These are phyloP conservation scores for Ottelia alismoides DNA, from an alignment of 106 monocot species.

Conservation along the genomic window DNA sequence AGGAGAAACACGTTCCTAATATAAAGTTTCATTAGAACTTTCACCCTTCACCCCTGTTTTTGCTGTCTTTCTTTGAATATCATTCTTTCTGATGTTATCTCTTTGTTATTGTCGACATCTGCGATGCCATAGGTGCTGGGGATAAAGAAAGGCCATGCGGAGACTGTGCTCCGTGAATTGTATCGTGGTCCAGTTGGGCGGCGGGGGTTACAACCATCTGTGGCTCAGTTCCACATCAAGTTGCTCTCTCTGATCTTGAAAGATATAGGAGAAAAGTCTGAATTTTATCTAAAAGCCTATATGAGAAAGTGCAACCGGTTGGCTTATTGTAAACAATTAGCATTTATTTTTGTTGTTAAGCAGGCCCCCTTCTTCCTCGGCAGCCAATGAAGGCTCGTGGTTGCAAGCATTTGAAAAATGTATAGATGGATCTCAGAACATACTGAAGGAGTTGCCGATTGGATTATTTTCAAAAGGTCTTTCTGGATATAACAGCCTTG, in stretches of 20 bases:
- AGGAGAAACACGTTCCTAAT: too few species aligned
- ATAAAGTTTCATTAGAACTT: too few species aligned
- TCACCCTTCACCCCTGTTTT: too few species aligned
- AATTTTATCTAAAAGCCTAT: neutral
- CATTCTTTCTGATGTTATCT: too few species aligned
- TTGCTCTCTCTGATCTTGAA: slow-evolving; percentile 38
- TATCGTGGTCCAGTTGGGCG: slow-evolving; percentile 12
- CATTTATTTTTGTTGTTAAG: slow-evolving; percentile 12
- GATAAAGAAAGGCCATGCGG: slow-evolving; percentile 46
- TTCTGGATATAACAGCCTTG: slow-evolving; percentile 31
- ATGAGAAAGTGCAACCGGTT: neutral
- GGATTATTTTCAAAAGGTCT: slow-evolving; percentile 16
- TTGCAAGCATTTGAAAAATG: slow-evolving; percentile 29
- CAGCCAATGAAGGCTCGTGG: slow-evolving; percentile 35
- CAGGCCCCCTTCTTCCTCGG: slow-evolving; percentile 2
- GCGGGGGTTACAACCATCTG: slow-evolving; percentile 10
- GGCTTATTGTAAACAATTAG: neutral
- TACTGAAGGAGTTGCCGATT: slow-evolving; percentile 13
- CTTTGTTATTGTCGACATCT: too few species aligned
- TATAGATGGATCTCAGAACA: slow-evolving; percentile 20
- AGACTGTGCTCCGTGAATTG: slow-evolving; percentile 35
- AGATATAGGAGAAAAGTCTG: slow-evolving; percentile 28
- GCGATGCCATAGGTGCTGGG: slow-evolving; percentile 54
- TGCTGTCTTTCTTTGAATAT: too few species aligned
- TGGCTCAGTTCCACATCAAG: slow-evolving; percentile 37